These are phyloP conservation scores for Globisporangium carolinianum DNA, from an alignment of 352 stramenopile species.

Conservation along the genomic window DNA sequence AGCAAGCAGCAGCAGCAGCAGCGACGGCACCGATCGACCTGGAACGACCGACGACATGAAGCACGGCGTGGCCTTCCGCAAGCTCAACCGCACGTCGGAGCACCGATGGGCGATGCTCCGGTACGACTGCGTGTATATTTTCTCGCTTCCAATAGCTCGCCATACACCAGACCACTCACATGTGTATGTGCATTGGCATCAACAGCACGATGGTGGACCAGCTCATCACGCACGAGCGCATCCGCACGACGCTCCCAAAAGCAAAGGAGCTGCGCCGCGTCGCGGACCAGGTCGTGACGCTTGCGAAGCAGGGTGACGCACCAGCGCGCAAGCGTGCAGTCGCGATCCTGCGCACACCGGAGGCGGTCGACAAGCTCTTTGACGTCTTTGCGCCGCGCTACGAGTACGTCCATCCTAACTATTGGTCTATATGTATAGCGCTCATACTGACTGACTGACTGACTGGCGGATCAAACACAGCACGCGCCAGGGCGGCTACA, in stretches of 20 bases:
- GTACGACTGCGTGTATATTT: constrained; percentile 24
- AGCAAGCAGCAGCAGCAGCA: not conserved
- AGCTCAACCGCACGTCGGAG: constrained; percentile 88
- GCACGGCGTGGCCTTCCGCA: constrained; percentile 81
- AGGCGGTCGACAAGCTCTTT: constrained; percentile 94
- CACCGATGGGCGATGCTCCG: constrained; percentile 96
- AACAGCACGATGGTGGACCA: constrained; percentile 94
- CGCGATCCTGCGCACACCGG: constrained; percentile 84
- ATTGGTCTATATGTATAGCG: not conserved
- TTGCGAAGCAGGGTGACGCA: constrained; percentile 90
- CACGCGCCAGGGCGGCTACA: constrained; percentile 91
- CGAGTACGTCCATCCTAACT: constrained; percentile 41
- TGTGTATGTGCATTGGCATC: not conserved
- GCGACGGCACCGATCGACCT: not conserved
- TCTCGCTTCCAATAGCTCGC: no score
- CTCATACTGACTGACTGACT: not conserved
- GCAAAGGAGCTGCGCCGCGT: constrained; percentile 93
- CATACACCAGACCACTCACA: no score
- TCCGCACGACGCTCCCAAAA: constrained; percentile 95
- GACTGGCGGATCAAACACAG: not conserved
- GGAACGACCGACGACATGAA: constrained; percentile 42
- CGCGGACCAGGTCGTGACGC: constrained; percentile 93
- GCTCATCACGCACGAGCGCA: constrained; percentile 96
- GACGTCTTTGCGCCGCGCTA: constrained; percentile 94
- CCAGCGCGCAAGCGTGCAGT: constrained; percentile 79